Evolutionary conservation across 2,329 filamentous ascomycete genomes (phyloP), one percentile per base, ranked within the genome.

Genomic region (Beauveria asiatica): DNA sequence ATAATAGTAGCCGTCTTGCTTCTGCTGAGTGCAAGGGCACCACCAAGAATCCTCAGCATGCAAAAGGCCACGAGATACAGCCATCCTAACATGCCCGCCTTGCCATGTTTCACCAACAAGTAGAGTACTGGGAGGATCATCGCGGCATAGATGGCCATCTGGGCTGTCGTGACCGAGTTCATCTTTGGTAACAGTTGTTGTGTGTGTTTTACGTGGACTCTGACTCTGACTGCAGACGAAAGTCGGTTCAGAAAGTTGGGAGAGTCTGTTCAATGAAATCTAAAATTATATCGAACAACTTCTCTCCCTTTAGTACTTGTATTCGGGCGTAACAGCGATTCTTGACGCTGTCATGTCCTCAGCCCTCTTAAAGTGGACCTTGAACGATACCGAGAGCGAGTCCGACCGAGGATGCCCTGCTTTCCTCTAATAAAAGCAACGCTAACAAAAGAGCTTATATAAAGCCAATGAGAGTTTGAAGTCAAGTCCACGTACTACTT

Each of bases 31-130:
- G 69, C 60, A 16, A 75, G 58, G 3, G 60, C 70, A 41, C 66
- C 70, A 16, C 71, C 70, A 8, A 74, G 60, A 25, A 78, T 70
- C 9, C 72, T 70, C 0, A 76, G 66, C 1, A 63, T 62, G 48
- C 74, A 75, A 60, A 78, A 78, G 5, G 68, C 59, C 33, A 68
- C 60, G 5, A 77, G 64, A 59, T 73, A 77, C 27, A 68, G 56
- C 74, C 75, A 78, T 48, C 73, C 72, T 5, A 77, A 45, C 5
- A 74, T 55, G n/a, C 73, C 72, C 6, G 62, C 19, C 41, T 65
- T 61, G 33, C 72, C 70, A 61, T 78, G 75, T 25, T 67, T 69
- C 41, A 69, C 50, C 1, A 73, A 60, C 39, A 74, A 57, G 59
- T 70, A 76, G 5, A 70, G 33, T 0, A 66, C 64, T 1, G 71